Conservation (phyloP, 345 rosid species). For the Trapa bicornis region DNA sequence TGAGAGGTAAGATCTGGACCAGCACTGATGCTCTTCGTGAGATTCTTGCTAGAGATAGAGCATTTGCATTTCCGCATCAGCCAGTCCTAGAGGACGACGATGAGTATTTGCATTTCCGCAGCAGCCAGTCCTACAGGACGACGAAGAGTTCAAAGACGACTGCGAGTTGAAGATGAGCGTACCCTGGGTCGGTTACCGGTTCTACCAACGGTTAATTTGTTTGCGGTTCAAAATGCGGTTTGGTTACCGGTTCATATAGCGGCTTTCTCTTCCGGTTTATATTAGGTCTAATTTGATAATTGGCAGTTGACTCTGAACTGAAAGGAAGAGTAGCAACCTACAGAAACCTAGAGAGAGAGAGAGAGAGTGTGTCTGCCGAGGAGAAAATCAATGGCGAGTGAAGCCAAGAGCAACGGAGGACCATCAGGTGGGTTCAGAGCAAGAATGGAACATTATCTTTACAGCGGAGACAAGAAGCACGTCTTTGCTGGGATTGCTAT, state of each 20-base stretch:
- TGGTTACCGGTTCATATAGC: neutral
- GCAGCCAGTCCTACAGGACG: too few species aligned
- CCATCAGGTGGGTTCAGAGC: conserved; percentile 41
- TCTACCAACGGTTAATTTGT: neutral
- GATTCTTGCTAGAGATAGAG: conserved; percentile 3
- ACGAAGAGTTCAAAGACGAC: too few species aligned
- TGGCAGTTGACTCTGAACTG: neutral
- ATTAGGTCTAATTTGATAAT: neutral
- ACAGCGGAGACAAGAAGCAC: conserved; percentile 86
- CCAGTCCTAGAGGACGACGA: neutral
- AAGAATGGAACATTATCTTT: conserved; percentile 43
- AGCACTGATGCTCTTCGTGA: neutral
- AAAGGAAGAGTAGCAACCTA: neutral
- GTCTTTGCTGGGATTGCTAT: conserved; percentile 63
- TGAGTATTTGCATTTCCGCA: neutral
- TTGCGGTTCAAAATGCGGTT: neutral
- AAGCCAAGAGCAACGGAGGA: conserved; percentile 14
- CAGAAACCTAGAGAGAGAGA: neutral
- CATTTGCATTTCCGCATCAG: neutral
- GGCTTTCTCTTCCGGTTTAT: too few species aligned
- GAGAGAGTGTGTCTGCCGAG: neutral
- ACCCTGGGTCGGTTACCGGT: neutral
- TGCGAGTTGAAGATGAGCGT: too few species aligned
- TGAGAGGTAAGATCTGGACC: neutral
- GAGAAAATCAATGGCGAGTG: conserved; percentile 26